These are phyloP conservation scores for Elongisporangium undulatum DNA, from an alignment of 352 stramenopile species.

Conservation along the genomic window DNA sequence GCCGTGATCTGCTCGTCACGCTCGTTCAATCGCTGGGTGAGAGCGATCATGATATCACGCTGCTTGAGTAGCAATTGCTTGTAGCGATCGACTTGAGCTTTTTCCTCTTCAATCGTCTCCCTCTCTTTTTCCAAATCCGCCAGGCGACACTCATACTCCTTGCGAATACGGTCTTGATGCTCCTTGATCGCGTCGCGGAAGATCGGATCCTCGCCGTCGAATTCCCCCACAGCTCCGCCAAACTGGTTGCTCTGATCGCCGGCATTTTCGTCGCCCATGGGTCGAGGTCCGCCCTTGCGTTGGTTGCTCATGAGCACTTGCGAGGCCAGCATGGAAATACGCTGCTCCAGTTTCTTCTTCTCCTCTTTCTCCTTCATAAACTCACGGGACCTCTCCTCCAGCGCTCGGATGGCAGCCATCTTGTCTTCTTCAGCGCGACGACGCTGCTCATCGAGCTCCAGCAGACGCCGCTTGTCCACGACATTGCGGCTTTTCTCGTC, in stretches of 20 bases:
- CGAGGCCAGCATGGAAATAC: conserved; percentile 88
- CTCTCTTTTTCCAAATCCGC: conserved; percentile 93
- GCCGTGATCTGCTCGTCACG: conserved; percentile 94
- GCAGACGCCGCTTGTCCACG: conserved; percentile 89
- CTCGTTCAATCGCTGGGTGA: conserved; percentile 94
- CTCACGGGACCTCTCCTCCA: conserved; percentile 88
- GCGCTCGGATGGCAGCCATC: conserved; percentile 90
- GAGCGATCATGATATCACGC: conserved; percentile 95
- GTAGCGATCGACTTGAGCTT: conserved; percentile 94
- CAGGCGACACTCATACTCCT: conserved; percentile 89
- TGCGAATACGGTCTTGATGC: conserved; percentile 87
- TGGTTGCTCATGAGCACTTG: conserved; percentile 91
- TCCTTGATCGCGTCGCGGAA: conserved; percentile 84
- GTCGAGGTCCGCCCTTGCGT: conserved; percentile 16
- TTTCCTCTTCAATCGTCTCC: conserved; percentile 93
- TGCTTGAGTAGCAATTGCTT: conserved; percentile 96
- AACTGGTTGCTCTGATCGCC: conserved; percentile 4
- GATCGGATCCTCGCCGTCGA: conserved; percentile 71
- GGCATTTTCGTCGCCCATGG: not conserved
- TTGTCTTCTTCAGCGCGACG: conserved; percentile 92
- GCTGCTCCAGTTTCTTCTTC: conserved; percentile 93
- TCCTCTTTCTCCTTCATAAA: conserved; percentile 96
- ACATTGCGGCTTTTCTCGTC: conserved; percentile 92
- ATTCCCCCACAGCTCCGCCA: conserved; percentile 8
- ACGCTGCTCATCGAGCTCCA: conserved; percentile 89